Base-by-base conservation (phyloP, 2,329 filamentous ascomycete species). In the Clonostachys chloroleuca region DNA sequence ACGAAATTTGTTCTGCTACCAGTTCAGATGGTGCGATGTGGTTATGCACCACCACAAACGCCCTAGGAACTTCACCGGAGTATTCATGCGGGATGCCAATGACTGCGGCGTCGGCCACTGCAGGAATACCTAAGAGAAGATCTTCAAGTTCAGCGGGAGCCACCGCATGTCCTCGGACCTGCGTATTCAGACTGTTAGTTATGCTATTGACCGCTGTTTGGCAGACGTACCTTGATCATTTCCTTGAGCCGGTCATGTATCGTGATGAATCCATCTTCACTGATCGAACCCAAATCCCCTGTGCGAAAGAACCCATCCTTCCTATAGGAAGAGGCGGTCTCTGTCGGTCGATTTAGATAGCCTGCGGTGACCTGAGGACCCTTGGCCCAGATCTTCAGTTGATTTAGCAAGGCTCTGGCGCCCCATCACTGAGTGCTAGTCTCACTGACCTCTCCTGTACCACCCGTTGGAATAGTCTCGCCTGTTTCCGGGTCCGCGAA, bases 241-340 rank as follows among this genome's bases (percentile, higher is more conserved):
- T 80, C 85, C 72, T 90, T 89, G 62, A 83, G 81, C 34, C 86
- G 75, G 59, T 89, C 86, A 13, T 88, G 83, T 46, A 90, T 85
- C 56, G 78, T 78, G 55, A 88, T 74, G 52, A 73, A 70, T 34
- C 77, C 78, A 1, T 74, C 56, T 16, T 72, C 60, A 52, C 81
- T 74, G 30, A 82, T 67, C 51, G 78, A 81, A 5, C 77, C 83
- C 37, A 89, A 77, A 56, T 90, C 87, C 2, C 86, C 86, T 1
- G 85, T 89, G 56, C 80, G 82, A 53, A 89, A 70, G 83, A 84
- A 90, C 2, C 83, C 79, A 49, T 87, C 84, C 35, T 5, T 13
- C 35, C 12, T 4, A 37, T 37, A 37, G 35, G 13, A 13, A 13
- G 35, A 13, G 13, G 35, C 35, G 13, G 35, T 37, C 16, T 37